Base-by-base conservation (phyloP, 2,329 filamentous ascomycete genomes). In the Hymenoscyphus infarciens region DNA sequence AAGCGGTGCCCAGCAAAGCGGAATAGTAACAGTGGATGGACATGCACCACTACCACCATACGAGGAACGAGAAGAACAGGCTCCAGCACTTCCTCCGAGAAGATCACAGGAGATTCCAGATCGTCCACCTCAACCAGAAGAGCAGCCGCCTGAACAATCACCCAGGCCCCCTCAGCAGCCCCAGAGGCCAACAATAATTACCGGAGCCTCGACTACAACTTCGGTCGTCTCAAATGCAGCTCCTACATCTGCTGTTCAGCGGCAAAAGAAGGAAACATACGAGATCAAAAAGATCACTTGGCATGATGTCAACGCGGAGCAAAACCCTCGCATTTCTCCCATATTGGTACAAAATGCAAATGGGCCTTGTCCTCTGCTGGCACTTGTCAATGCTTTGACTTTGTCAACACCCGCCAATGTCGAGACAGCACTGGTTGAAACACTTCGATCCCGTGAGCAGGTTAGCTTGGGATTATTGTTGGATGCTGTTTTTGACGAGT, bases 331-430 rank as follows among this genome's bases (percentile, higher is more conserved):
- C 53, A 82, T 83, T n/a, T 94, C 92, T 0, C 94, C 95, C 0
- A 92, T 98, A 61, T 79, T 98, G 49, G 87, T 96, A 3, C 94
- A 99, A 73, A 98, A 97, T 69, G 86, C 88, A 62, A 99, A 99
- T 71, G 95, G 95, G 0, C 95, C 95, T 0, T 99, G 95, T 75
- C 95, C 95, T 1, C 78, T 99, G 15, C 85, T 99, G 29, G 95
- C 95, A 1, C 81, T 99, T 5, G 93, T 98, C 63, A 99, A 99
- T 74, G 93, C 93, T 1, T 81, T 99, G 16, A 90, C 92, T 0
- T 78, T 99, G 61, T 93, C 92, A 2, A 94, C 92, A 0, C 88
- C 89, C 0, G 80, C 86, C 3, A 81, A 85, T 22, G 74, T 74
- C 57, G 79, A 89, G 38, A 90, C 92, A 0, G 87, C 89, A 0